Evolutionary conservation across 2,329 filamentous ascomycete genomes (phyloP).

Genomic region (Diaporthe capsici): DNA sequence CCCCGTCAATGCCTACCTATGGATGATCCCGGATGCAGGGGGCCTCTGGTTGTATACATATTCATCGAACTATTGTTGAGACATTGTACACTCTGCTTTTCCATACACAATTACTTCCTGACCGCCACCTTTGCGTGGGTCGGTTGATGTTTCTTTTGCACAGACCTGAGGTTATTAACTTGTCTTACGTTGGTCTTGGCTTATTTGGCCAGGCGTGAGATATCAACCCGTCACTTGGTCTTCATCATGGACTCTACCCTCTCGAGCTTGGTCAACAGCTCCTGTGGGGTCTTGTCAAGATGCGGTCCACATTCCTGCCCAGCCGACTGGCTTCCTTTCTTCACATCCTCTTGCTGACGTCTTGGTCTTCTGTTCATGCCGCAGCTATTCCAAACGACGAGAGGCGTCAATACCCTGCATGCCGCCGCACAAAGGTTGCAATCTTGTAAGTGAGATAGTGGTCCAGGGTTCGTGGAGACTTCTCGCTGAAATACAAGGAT

Average conservation of each 20-base stretch:
- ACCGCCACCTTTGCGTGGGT: background rate
- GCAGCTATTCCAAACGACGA: constrained; percentile 8
- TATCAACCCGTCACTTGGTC: background rate
- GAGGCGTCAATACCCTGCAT: background rate
- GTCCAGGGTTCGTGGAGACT: background rate
- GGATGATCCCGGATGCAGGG: background rate
- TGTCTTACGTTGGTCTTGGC: background rate
- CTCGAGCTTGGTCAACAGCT: background rate
- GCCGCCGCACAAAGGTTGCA: constrained; percentile 10
- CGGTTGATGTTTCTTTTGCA: background rate
- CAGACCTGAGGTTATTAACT: background rate
- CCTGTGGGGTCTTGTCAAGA: background rate
- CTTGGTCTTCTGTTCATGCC: background rate
- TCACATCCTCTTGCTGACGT: background rate
- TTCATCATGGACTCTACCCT: background rate
- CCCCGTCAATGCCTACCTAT: background rate
- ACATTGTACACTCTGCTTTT: background rate
- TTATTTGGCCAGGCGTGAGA: background rate
- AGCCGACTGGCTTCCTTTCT: background rate
- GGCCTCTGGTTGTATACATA: background rate
- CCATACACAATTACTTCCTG: background rate
- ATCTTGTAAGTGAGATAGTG: background rate
- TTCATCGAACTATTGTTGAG: background rate
- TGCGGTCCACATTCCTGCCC: background rate
- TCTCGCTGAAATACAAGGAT: background rate